These are phyloP conservation scores for Penicillium sp. DNA, from an alignment of 2,329 filamentous ascomycete genomes.

Conservation along the genomic window DNA sequence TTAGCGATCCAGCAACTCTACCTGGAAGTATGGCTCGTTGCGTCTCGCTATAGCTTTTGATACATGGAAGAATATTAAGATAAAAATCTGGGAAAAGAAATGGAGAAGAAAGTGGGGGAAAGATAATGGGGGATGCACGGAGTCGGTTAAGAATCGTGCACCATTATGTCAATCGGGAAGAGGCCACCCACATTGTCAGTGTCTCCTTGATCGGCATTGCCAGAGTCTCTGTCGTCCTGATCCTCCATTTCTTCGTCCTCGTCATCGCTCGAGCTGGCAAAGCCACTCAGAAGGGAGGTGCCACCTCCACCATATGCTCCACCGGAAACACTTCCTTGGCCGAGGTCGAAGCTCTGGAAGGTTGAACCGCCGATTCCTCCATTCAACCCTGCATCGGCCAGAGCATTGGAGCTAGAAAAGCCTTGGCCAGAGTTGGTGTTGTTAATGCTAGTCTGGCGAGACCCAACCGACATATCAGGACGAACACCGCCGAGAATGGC, in stretches of 20 bases:
- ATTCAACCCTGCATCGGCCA: slow-evolving; percentile 78
- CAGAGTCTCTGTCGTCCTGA: slow-evolving; percentile 52
- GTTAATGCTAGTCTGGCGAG: slow-evolving; percentile 66
- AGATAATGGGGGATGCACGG: slow-evolving; percentile 11
- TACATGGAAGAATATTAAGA: background rate
- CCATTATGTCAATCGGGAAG: slow-evolving; percentile 61
- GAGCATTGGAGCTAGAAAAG: slow-evolving; percentile 62
- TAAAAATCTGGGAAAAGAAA: background rate
- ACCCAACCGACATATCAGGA: slow-evolving; percentile 82
- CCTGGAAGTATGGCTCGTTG: background rate
- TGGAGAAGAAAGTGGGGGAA: slow-evolving; percentile 9
- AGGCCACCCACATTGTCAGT: slow-evolving; percentile 65
- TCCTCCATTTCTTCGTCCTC: slow-evolving; percentile 89
- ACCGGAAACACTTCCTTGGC: slow-evolving; percentile 64
- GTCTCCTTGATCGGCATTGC: slow-evolving; percentile 46
- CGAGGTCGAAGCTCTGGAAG: slow-evolving; percentile 64
- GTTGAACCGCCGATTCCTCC: slow-evolving; percentile 53
- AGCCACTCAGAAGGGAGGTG: slow-evolving; percentile 73
- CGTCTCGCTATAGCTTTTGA: background rate
- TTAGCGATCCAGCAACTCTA: background rate
- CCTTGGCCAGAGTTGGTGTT: slow-evolving; percentile 56
- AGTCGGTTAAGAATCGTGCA: slow-evolving; percentile 52
- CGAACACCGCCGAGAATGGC: slow-evolving; percentile 95
- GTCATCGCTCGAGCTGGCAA: slow-evolving; percentile 92
- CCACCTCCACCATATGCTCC: slow-evolving; percentile 68